Evolutionary conservation across 768 basidiomycete genomes (phyloP).

Genomic region (Neoboletus subvelutipes): DNA sequence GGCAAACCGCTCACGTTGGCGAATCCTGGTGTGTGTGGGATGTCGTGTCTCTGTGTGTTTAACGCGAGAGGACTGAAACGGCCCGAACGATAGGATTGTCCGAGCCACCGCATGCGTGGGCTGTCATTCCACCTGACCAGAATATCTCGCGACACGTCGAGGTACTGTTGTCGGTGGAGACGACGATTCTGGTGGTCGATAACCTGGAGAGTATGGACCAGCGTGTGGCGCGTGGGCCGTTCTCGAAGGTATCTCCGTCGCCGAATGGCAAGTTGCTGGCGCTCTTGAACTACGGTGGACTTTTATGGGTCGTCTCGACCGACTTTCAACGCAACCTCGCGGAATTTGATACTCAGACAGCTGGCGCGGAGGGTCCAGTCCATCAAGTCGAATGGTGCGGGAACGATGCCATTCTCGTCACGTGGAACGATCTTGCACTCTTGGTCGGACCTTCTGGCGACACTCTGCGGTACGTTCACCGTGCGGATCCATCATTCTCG

Average conservation of each 20-base stretch:
- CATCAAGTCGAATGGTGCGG: constrained; percentile 92
- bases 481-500: neutral
- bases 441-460: constrained; percentile 94
- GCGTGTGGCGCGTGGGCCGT: constrained; percentile 84
- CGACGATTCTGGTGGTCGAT: constrained; percentile 83
- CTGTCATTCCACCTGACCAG: constrained; percentile 84
- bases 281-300: constrained; percentile 66
- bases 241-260: constrained; percentile 82
- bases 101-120: constrained; percentile 82
- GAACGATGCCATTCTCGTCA: constrained; percentile 88
- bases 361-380: constrained; percentile 57
- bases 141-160: constrained; percentile 90
- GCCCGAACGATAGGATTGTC: constrained; percentile 52
- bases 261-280: constrained; percentile 94
- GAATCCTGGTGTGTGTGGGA: constrained; percentile 62
- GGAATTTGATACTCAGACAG: constrained; percentile 73
- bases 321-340: constrained; percentile 89
- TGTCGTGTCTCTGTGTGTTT: constrained; percentile 5
- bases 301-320: constrained; percentile 91
- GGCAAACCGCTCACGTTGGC: constrained; percentile 69
- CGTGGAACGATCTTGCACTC: constrained; percentile 74
- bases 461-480: constrained; percentile 64
- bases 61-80: constrained; percentile 6
- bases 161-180: constrained; percentile 77
- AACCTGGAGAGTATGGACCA: constrained; percentile 89